phyloP scores from a whole-genome alignment of 2,329 filamentous ascomycete genomes.

The Diaporthe longicolla region DNA sequence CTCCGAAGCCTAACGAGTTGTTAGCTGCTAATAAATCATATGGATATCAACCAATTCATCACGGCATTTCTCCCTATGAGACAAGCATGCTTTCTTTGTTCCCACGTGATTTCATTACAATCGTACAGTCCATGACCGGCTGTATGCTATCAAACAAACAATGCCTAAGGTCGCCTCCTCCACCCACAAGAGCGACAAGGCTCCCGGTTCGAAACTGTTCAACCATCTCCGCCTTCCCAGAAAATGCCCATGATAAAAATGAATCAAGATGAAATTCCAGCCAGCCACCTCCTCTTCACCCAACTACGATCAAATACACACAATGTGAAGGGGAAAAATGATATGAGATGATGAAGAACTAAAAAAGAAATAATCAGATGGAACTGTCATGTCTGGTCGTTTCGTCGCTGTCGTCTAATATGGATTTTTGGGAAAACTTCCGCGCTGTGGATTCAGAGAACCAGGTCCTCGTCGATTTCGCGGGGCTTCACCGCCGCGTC shows the following conservation, averaged over 20 bases:
- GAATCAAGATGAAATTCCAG: constrained; percentile 1
- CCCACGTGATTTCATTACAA: constrained; percentile 32
- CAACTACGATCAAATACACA: constrained; percentile 28
- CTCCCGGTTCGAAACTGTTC: not conserved
- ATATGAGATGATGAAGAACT: not conserved
- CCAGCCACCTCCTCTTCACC: not conserved
- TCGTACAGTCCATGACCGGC: constrained; percentile 22
- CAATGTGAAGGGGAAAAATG: constrained; percentile 24
- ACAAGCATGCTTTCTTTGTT: not conserved
- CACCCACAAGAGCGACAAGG: not conserved
- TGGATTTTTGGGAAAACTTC: not conserved
- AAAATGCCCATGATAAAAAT: constrained; percentile 3
- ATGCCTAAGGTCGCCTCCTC: not conserved
- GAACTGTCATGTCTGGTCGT: constrained; percentile 37
- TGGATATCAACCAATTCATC: not conserved
- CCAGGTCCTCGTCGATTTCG: constrained; percentile 40
- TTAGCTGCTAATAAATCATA: not conserved
- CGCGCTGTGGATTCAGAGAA: constrained; percentile 4
- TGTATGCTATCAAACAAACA: constrained; percentile 27
- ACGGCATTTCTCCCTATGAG: not conserved
- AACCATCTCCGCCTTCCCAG: constrained; percentile 1
- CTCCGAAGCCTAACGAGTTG: not conserved
- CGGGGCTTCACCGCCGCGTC: constrained; percentile 7
- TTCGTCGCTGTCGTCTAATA: constrained; percentile 34
- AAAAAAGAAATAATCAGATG: not conserved